Evolutionary conservation across 164 flowering plant species (phyloP), one percentile per base, ranked within the genome.

Genomic region (Annona squamosa): DNA sequence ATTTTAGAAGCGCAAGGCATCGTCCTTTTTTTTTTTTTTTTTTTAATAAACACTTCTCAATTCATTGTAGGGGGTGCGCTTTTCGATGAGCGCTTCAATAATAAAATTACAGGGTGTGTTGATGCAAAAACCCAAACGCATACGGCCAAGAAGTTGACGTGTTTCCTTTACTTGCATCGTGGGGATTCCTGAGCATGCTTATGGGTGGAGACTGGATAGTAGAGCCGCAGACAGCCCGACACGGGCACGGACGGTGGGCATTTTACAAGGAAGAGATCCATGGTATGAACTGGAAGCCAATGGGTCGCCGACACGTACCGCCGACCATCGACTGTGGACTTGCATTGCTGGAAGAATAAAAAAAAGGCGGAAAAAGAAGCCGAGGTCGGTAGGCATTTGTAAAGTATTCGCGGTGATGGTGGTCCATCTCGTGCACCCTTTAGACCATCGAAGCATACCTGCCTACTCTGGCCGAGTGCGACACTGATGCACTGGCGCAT

Each of bases 251-350:
- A 73, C 78, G 84, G 82, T 64, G 76, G 64, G 67, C 2, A 18
- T 66, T 73, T 67, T 66, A 5, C 71, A 45, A 65, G 80, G 74
- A 69, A 48, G 64, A 69, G 81, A 75, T 82, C 76, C 75, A 72
- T 17, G 63, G 73, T 45, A 5, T 65, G 19, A 46, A 13, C 13
- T 10, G 10, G 2, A 37, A 70, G 70, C 84, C 69, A 80, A 59
- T 80, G 47, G 69, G 46, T 3, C n/a, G 17, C 42, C 71, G 81
- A 75, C 87, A 86, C 81, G 71, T 79, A 72, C 69, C 69, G 79
- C 89, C 89, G 89, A 81, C 87, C 84, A 78, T 52, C 70, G 89
- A 81, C 87, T 83, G 75, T 52, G 67, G 68, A 67, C 77, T 74
- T 63, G 56, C 3, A 41, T 18, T 71, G 44, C 43, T 59, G 41